phyloP scores from a whole-genome alignment of 2,329 filamentous ascomycete genomes.

The Talaromyces piceae region DNA sequence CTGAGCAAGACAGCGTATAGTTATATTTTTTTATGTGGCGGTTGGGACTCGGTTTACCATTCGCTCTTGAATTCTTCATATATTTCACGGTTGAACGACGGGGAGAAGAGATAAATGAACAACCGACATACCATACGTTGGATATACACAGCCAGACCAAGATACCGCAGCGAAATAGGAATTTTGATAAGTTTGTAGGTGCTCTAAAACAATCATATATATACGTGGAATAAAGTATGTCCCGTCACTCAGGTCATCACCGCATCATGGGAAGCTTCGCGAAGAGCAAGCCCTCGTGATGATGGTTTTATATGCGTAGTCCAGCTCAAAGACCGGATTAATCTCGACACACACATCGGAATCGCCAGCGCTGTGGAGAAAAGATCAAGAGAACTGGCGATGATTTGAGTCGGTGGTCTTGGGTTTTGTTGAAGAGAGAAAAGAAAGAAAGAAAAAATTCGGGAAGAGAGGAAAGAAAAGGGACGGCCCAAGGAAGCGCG shows the following conservation, averaged over 20 bases:
- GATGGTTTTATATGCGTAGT: constrained; percentile 74
- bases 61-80: constrained; percentile 35
- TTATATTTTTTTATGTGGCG: too few species aligned
- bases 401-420: constrained; percentile 72
- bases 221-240: constrained; percentile 19
- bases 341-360: constrained; percentile 68
- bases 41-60: constrained; percentile 42
- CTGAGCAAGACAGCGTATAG: constrained; percentile 7
- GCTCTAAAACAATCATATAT: neutral
- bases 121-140: constrained; percentile 12
- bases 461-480: constrained; percentile 14
- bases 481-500: constrained; percentile 19
- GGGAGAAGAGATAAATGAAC: constrained; percentile 8
- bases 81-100: constrained; percentile 3
- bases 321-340: constrained; percentile 29
- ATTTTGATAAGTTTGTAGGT: too few species aligned
- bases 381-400: constrained; percentile 47
- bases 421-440: constrained; percentile 39
- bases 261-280: constrained; percentile 33
- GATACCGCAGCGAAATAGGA: too few species aligned
- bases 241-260: constrained; percentile 41
- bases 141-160: too few species aligned
- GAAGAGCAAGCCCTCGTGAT: constrained; percentile 51
- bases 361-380: constrained; percentile 59
- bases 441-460: constrained; percentile 19